Evolutionary conservation across 768 basidiomycete species (phyloP).

Genomic region (Mycena belliarum): DNA sequence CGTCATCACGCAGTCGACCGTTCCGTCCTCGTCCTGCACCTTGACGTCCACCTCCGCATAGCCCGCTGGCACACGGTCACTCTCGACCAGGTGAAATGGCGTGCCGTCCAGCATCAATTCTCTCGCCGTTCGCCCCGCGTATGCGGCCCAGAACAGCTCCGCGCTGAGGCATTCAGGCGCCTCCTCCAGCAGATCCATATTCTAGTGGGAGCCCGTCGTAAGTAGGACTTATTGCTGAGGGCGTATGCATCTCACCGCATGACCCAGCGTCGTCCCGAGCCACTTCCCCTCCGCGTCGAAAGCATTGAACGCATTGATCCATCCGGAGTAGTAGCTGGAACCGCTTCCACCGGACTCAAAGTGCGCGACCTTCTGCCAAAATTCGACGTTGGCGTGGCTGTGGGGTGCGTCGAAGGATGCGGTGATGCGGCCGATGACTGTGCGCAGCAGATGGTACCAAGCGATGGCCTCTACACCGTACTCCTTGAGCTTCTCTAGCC

Average conservation of each 20-base stretch:
- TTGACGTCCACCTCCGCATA: not conserved
- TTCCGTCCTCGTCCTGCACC: not conserved
- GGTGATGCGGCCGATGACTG: conserved; percentile 40
- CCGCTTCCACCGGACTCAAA: not conserved
- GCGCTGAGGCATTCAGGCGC: not conserved
- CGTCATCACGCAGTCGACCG: not conserved
- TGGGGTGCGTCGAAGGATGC: conserved; percentile 30
- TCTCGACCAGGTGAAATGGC: not conserved
- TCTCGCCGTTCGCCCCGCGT: not conserved
- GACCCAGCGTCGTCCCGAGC: no score
- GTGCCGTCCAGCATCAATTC: not conserved
- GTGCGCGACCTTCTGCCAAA: conserved; percentile 6
- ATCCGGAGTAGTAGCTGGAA: not conserved
- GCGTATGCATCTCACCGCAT: no score
- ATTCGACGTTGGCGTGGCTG: not conserved
- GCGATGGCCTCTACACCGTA: conserved; percentile 34
- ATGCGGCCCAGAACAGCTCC: not conserved
- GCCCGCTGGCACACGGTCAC: not conserved
- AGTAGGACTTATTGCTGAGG: no score
- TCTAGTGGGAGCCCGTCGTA: no score
- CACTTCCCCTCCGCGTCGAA: not conserved
- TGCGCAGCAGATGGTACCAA: conserved; percentile 42
- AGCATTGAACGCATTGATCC: conserved; percentile 1
- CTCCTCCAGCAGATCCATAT: not conserved
- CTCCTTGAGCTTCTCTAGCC: conserved; percentile 39